Base-by-base conservation (phyloP, 2,329 filamentous ascomycete genomes). In the Pestalotiopsis sp. region DNA sequence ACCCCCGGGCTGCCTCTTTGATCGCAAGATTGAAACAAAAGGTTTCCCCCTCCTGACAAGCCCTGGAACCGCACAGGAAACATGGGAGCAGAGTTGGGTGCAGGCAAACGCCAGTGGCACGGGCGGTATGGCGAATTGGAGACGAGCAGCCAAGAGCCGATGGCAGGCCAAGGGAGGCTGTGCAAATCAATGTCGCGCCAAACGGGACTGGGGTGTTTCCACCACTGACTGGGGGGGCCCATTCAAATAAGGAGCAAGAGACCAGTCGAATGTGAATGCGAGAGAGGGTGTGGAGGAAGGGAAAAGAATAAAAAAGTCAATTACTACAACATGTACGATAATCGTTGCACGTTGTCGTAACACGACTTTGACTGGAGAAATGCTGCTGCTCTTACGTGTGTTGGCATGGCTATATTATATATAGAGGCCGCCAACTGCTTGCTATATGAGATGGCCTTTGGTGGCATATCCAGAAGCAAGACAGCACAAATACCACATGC, bases 151-250 rank as follows among this genome's bases (percentile, higher is more conserved):
- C 66, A 68, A 68, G 66, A 24, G 24, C 60, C 63, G 55, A 66
- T 56, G 39, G 38, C 60, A 63, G 39, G 66, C 66, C 63, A 68
- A 68, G 63, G 20, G 66, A 68, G 66, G 66, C 66, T 65, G 63
- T 68, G 66, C 66, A 66, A 68, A 56, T 35, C n/a, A 30, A 56
- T 57, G 57, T 57, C 48, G 35, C 55, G 56, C 24, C 56, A 44
- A 52, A 55, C 38, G 66, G 35, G 62, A 61, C 35, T 59, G 58
- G 58, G 58, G 35, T 61, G 58, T 61, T 61, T 61, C 58, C 58
- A 38, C 58, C 58, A 11, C 38, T 20, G 30, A 39, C 22, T 26
- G 57, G 57, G 39, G n/a, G 39, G 20, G 14, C 40, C 62, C 38
- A 35, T 61, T 61, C 20, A 44, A 48, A 64, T 64, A 64, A 30